Conservation (phyloP, 306 rosid genomes). For the Quercus ilex region DNA sequence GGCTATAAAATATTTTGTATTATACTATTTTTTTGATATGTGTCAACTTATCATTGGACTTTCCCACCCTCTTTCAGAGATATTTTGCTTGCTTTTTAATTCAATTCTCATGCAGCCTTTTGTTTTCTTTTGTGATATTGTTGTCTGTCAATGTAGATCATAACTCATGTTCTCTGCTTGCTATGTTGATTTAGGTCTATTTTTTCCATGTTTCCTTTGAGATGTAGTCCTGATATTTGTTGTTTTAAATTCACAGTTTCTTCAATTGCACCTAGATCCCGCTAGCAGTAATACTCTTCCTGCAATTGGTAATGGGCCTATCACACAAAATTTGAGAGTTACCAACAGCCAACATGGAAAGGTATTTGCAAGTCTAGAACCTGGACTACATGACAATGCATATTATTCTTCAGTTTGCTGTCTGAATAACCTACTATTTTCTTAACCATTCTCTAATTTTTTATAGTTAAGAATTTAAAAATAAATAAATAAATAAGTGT, state of each 20-base stretch:
- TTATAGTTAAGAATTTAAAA: background rate
- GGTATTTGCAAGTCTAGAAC: conserved; percentile 39
- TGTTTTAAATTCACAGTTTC: conserved; percentile 63
- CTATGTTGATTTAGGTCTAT: conserved; percentile 22
- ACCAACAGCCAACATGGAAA: conserved; percentile 96
- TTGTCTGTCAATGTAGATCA: background rate
- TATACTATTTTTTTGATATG: background rate
- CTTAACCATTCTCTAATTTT: background rate
- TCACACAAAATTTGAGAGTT: conserved; percentile 78
- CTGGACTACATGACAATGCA: background rate
- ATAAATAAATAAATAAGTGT: background rate
- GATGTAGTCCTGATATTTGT: conserved; percentile 33
- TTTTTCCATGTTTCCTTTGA: background rate
- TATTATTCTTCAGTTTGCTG: background rate
- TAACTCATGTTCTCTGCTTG: background rate
- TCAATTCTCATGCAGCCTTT: conserved; percentile 5
- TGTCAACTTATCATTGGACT: conserved; percentile 1
- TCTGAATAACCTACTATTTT: background rate
- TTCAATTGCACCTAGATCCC: conserved; percentile 91
- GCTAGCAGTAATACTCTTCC: conserved; percentile 80
- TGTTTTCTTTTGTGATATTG: background rate
- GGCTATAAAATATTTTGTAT: conserved; percentile 17
- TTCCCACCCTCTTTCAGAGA: conserved; percentile 2
- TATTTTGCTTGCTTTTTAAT: background rate
- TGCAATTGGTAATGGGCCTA: conserved; percentile 62